Percentiles rank a stretch among this genome's conserved stretches.
Conservation (phyloP, 2,329 filamentous ascomycete species). For the Penicillium thymicola region DNA sequence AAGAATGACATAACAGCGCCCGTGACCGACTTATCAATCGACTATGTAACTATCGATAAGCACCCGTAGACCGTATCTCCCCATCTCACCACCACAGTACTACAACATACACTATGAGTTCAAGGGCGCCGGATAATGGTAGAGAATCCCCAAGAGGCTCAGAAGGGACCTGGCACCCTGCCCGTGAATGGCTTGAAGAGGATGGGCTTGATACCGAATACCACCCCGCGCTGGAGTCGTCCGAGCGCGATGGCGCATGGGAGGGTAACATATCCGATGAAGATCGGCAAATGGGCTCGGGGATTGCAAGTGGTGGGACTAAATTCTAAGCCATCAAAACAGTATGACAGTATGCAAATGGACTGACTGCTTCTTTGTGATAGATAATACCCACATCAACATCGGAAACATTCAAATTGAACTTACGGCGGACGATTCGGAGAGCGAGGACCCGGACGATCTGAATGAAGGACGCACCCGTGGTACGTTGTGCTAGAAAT, state of each 20-base stretch:
- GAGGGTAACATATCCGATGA: conserved; percentile 17
- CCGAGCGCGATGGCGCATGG: conserved; percentile 10
- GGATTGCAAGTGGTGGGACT: conserved; percentile 5
- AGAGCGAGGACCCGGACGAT: conserved; percentile 36
- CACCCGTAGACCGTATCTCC: neutral
- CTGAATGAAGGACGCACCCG: conserved; percentile 22
- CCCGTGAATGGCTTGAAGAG: conserved; percentile 40
- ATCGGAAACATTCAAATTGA: conserved; percentile 33
- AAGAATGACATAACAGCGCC: conserved; percentile 1
- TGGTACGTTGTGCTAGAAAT: conserved; percentile 20
- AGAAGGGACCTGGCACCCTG: conserved; percentile 34
- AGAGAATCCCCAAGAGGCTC: conserved; percentile 25
- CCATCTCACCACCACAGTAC: neutral
- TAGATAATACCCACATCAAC: conserved; percentile 40
- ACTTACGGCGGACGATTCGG: conserved; percentile 37
- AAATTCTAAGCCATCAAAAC: neutral
- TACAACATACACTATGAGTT: conserved; percentile 30
- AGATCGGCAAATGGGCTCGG: conserved; percentile 54
- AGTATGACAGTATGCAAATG: neutral
- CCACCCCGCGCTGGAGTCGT: conserved; percentile 10
- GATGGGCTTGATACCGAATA: conserved; percentile 27
- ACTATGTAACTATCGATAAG: conserved; percentile 7
- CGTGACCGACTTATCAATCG: conserved; percentile 4
- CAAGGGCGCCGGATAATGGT: conserved; percentile 8
- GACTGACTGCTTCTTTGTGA: neutral